Evolutionary conservation across 352 stramenopile genomes (phyloP).

Genomic region (Phytophthora nicotianae): DNA sequence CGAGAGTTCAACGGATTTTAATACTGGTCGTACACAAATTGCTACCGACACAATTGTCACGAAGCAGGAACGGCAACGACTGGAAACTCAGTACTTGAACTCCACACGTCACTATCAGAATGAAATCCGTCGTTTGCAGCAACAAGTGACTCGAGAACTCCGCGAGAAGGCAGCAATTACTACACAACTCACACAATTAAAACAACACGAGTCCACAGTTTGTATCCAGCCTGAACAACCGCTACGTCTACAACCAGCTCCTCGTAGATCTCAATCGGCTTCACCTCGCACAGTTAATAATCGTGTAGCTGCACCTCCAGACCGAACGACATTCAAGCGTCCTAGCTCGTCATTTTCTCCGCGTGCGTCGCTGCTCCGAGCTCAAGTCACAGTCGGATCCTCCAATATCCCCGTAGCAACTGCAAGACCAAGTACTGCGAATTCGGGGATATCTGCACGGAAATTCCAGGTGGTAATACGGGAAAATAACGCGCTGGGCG

Average conservation of each 20-base stretch:
- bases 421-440: conserved; percentile 24
- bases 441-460: conserved; percentile 13
- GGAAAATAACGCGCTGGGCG: conserved; percentile 32
- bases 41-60: conserved; percentile 3
- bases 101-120: conserved; percentile 64
- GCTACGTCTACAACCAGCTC: conserved; percentile 1
- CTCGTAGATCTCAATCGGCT: conserved; percentile 24
- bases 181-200: conserved; percentile 49
- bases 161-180: conserved; percentile 51
- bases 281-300: conserved; percentile 16
- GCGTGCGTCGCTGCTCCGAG: conserved; percentile 29
- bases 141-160: conserved; percentile 60
- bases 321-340: conserved; percentile 22
- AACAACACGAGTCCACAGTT: conserved; percentile 8
- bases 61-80: conserved; percentile 12
- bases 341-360: conserved; percentile 58
- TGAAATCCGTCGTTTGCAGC: conserved; percentile 68
- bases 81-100: conserved; percentile 39
- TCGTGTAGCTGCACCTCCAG: conserved; percentile 13
- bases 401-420: conserved; percentile 6
- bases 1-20: conserved; percentile 37
- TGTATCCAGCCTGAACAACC: conserved; percentile 9
- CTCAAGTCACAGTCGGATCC: conserved; percentile 7
- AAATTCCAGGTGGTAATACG: conserved; percentile 64
- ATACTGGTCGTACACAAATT: conserved; percentile 30